A percentile compares a stretch with the other conserved stretches of the same genome.
These are phyloP conservation scores for Mycosphaerelloides madeirae DNA, from an alignment of 2,329 filamentous ascomycete genomes.

Conservation along the genomic window DNA sequence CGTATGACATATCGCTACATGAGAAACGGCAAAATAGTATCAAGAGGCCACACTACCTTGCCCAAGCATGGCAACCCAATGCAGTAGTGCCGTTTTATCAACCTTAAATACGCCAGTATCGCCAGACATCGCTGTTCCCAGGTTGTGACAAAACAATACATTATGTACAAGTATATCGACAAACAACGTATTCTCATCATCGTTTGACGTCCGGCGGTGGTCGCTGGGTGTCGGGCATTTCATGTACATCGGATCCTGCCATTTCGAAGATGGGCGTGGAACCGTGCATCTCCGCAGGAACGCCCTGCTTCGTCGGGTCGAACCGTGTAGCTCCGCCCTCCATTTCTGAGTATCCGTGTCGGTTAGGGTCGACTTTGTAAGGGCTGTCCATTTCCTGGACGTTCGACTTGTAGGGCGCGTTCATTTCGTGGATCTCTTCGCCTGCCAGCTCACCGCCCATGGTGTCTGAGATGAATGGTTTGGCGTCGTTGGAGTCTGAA, in stretches of 20 bases:
- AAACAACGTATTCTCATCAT: background rate
- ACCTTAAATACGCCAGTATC: too few relatives aligned
- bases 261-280: slow-evolving; percentile 30
- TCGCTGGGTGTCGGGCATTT: slow-evolving; percentile 11
- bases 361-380: slow-evolving; percentile 30
- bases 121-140: too few relatives aligned
- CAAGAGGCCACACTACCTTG: too few relatives aligned
- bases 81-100: too few relatives aligned
- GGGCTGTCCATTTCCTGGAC: slow-evolving; percentile 31
- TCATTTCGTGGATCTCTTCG: slow-evolving; percentile 32
- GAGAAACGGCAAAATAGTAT: too few relatives aligned
- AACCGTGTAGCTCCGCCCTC: slow-evolving; percentile 22
- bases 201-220: too few relatives aligned
- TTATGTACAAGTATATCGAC: background rate
- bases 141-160: background rate
- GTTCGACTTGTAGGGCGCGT: slow-evolving; percentile 22
- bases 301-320: slow-evolving; percentile 12
- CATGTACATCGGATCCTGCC: slow-evolving; percentile 26
- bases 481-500: slow-evolving; percentile 12
- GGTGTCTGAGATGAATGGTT: slow-evolving; percentile 26
- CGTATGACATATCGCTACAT: too few relatives aligned
- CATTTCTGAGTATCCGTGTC: slow-evolving; percentile 32
- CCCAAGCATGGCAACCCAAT: too few relatives aligned
- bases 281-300: slow-evolving; percentile 26
- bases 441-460: slow-evolving; percentile 33